These are phyloP conservation scores for Sisymbrium irio DNA, from an alignment of 345 rosid genomes.

Conservation along the genomic window DNA sequence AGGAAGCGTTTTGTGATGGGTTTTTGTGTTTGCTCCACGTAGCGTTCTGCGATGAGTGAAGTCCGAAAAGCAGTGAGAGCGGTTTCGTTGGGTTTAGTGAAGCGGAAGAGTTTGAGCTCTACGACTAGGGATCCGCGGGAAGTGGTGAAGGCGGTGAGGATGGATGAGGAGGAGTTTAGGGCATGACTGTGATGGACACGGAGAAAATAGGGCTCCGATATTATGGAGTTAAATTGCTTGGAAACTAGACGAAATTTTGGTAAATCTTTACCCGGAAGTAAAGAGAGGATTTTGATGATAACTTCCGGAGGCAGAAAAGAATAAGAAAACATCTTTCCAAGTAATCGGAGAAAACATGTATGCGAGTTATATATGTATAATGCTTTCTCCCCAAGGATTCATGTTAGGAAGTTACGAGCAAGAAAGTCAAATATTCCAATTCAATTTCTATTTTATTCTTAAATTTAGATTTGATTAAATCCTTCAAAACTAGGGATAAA, in stretches of 20 bases:
- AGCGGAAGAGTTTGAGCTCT: conserved; percentile 15
- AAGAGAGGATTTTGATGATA: conserved; percentile 9
- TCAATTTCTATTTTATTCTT: neutral
- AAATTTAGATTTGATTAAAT: neutral
- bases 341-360: neutral
- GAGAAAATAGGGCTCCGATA: conserved; percentile 11
- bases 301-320: conserved; percentile 19
- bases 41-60: neutral
- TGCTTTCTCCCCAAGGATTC: neutral
- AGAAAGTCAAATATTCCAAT: neutral
- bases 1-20: conserved; percentile 14
- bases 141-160: conserved; percentile 1
- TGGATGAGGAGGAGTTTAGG: neutral
- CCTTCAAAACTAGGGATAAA: neutral
- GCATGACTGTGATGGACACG: conserved; percentile 5
- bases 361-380: neutral
- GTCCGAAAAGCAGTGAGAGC: neutral
- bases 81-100: conserved; percentile 7
- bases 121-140: neutral
- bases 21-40: neutral
- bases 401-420: neutral
- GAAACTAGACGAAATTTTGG: conserved; percentile 12
- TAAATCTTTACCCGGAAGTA: conserved; percentile 18
- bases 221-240: conserved; percentile 22
- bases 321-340: conserved; percentile 9